Evolutionary conservation across 768 basidiomycete species (phyloP), one percentile per base, ranked within the genome.

Genomic region (Dentipellis sp.): DNA sequence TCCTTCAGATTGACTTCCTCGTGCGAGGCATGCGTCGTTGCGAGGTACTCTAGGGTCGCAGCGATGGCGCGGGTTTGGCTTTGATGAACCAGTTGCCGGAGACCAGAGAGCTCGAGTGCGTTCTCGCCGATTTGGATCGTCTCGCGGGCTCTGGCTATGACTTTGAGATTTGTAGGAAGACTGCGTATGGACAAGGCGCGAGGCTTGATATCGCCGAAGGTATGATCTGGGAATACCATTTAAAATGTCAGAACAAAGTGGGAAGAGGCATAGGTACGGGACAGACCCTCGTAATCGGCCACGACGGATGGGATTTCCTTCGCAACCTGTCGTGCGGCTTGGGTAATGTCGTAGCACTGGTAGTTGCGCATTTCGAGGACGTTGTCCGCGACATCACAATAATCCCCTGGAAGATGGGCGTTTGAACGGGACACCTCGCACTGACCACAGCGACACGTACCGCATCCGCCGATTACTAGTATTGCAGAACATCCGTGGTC

Each of bases 321-420:
- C 11, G 62, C 58, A 14, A 60, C 38, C 14, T 42, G 54, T 37
- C 59, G 59, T 23, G 62, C 59, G 12, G 38, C 50, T 9, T 34
- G n/a, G 0, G 62, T 60, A 47, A 63, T 57, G 38, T 62, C 56
- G 42, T 46, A 56, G 46, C 62, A 63, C 6, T 39, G 50, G 46
- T 63, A 63, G 47, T 58, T 50, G 1, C 62, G 59, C 59, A 63
- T 63, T 46, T 59, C 62, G 14, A 63, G 59, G 1, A 63, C 59
- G 19, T 58, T 52, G 35, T 60, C 59, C 1, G 62, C 62, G 6
- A 63, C 59, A 36, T 63, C 62, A 35, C 59, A 63, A 48, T 63
- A 63, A 29, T 63, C 59, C 2, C 59, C 62, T 59, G 38, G 9
- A 11, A 12, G 16, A 12, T n/a, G 8, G 38, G 12, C 17, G 17